Base-by-base conservation (phyloP, 2,329 filamentous ascomycete genomes). In the Paecilomyces niveus region DNA sequence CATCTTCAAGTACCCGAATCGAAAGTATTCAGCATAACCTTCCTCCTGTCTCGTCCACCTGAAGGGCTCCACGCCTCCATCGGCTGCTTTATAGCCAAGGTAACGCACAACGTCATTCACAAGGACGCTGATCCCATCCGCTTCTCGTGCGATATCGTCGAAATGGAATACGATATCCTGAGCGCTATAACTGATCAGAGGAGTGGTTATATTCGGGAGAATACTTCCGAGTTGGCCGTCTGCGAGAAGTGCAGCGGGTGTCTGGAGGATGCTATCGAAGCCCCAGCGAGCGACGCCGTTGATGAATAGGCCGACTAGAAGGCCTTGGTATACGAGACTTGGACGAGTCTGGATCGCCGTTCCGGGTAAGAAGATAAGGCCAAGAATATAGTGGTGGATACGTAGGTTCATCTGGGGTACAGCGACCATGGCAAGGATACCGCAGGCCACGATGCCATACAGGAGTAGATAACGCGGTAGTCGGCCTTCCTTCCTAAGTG, bases 281-380 rank as follows among this genome's bases (percentile, higher is more conserved):
- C 83, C 84, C 84, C 84, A 86, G n/a, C 84, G 76, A 2, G 84
- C 84, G 56, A 84, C 80, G 31, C 84, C 84, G 65, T 86, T 86
- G 73, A 86, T 81, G 70, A 86, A 86, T 0, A 86, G 72, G 0
- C 84, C 84, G 10, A 85, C 70, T 0, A 86, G 74, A 5, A 86
- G 73, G n/a, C 84, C 84, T 65, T 86, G 83, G 66, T 84, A 86
- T 5, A 86, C 64, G 3, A 86, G 73, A 54, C 77, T 80, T 0
- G 83, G 83, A 1, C 84, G 76, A 18, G 82, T 86, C 62, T 85
- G 84, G 63, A 86, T 77, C 0, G 77, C 76, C 2, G 84, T 85
- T 0, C 84, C 84, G 0, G 83, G 81, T 0, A 86, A 73, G 2
- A 86, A 75, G 2, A 86, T 72, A 0, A 86, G 74, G 0, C 80